Percentiles rank a stretch among this genome's conserved stretches.
These are phyloP conservation scores for Cyberlindnera petersonii DNA, from an alignment of 805 yeast species.

Conservation along the genomic window DNA sequence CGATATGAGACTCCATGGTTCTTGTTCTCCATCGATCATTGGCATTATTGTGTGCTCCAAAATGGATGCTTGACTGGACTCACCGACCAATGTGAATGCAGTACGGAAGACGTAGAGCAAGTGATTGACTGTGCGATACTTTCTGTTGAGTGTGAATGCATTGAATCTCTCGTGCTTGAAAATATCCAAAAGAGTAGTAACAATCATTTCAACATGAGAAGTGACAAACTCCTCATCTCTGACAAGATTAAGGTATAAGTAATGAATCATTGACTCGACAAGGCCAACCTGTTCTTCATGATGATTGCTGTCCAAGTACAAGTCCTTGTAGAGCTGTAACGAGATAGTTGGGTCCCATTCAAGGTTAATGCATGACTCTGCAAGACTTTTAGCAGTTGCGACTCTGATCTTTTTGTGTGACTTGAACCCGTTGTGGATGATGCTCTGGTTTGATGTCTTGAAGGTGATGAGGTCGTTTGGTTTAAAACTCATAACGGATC, in stretches of 20 bases:
- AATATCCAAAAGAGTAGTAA: slow-evolving; percentile 24
- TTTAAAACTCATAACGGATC: slow-evolving; percentile 27
- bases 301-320: slow-evolving; percentile 24
- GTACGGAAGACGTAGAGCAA: slow-evolving; percentile 24
- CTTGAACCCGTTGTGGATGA: slow-evolving; percentile 21
- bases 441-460: slow-evolving; percentile 16
- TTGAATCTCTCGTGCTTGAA: slow-evolving; percentile 28
- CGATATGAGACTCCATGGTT: slow-evolving; percentile 14
- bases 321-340: slow-evolving; percentile 21
- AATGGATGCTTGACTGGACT: slow-evolving; percentile 31
- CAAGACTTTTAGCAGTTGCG: slow-evolving; percentile 31
- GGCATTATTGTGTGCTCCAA: slow-evolving; percentile 23
- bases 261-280: slow-evolving; percentile 36
- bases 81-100: slow-evolving; percentile 29
- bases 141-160: slow-evolving; percentile 17
- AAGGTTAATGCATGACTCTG: slow-evolving; percentile 29
- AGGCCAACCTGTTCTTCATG: slow-evolving; percentile 29
- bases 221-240: slow-evolving; percentile 28
- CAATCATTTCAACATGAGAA: slow-evolving; percentile 26
- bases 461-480: slow-evolving; percentile 29
- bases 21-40: slow-evolving; percentile 9
- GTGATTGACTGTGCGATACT: slow-evolving; percentile 20
- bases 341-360: slow-evolving; percentile 23
- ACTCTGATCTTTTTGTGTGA: slow-evolving; percentile 20
- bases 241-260: slow-evolving; percentile 27